These are phyloP conservation scores for Tuber indicum DNA, from an alignment of 495 filamentous ascomycete genomes.

Conservation along the genomic window DNA sequence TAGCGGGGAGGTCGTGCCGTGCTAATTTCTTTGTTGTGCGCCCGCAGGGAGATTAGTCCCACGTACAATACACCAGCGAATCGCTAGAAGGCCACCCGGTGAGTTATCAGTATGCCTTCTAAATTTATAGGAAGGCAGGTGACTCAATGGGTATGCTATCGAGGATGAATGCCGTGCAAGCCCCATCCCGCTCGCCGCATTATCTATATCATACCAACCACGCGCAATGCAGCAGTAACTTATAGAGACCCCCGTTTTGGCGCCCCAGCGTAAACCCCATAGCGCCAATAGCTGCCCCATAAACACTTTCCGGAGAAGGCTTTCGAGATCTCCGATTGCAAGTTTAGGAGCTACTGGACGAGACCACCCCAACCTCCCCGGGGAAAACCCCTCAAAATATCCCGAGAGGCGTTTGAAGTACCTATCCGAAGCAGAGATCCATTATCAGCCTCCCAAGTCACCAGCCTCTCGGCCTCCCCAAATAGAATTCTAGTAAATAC, in stretches of 20 bases:
- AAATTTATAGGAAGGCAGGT: background rate
- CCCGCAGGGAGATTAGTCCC: background rate
- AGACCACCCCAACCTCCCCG: background rate
- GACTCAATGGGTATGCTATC: background rate
- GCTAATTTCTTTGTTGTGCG: background rate
- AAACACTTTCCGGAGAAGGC: background rate
- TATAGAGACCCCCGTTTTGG: background rate
- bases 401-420: background rate
- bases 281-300: background rate
- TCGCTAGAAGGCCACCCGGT: background rate
- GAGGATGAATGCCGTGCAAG: background rate
- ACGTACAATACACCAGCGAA: background rate
- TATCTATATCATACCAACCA: background rate
- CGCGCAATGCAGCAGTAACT: background rate
- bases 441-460: background rate
- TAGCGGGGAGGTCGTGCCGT: background rate
- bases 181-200: background rate
- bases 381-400: background rate
- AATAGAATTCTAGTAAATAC: background rate
- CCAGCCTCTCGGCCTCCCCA: background rate
- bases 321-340: background rate
- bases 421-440: background rate
- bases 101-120: background rate
- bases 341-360: background rate
- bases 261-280: background rate